phyloP scores from a whole-genome alignment of 768 basidiomycete genomes.

The Termitomyces titanicus region DNA sequence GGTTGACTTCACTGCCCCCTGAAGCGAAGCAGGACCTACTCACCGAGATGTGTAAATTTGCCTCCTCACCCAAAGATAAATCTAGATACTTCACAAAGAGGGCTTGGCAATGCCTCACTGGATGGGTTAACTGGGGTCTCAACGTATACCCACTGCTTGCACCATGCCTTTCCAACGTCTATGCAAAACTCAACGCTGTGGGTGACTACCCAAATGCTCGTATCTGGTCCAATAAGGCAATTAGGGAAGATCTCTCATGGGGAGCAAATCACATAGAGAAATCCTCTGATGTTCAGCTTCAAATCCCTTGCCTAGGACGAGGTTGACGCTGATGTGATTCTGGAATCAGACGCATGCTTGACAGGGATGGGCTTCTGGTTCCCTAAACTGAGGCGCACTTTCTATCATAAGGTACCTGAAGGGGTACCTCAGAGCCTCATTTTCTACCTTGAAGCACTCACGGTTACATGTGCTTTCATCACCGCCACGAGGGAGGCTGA shows the following conservation, averaged over 20 bases:
- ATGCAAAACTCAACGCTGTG: slow-evolving; percentile 21
- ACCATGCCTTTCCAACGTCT: slow-evolving; percentile 29
- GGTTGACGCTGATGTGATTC: slow-evolving; percentile 8
- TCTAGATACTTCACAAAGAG: background rate
- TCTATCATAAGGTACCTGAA: slow-evolving; percentile 2
- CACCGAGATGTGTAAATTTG: too few relatives aligned
- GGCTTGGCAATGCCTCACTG: slow-evolving; percentile 24
- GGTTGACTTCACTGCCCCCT: too few relatives aligned
- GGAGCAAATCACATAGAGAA: slow-evolving; percentile 16
- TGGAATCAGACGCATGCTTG: slow-evolving; percentile 22
- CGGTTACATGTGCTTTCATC: slow-evolving; percentile 13
- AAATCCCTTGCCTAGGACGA: slow-evolving; percentile 14
- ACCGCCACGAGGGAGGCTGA: background rate
- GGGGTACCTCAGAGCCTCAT: slow-evolving; percentile 7
- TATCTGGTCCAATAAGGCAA: slow-evolving; percentile 21
- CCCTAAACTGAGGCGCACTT: slow-evolving; percentile 13
- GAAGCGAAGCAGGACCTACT: too few relatives aligned
- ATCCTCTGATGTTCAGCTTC: slow-evolving; percentile 19
- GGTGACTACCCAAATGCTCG: background rate
- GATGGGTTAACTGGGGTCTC: slow-evolving; percentile 38
- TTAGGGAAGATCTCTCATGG: slow-evolving; percentile 27
- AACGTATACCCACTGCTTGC: slow-evolving; percentile 35
- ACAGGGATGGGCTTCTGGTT: slow-evolving; percentile 21
- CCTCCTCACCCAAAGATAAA: background rate
- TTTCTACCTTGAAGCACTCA: slow-evolving; percentile 23